Conservation (phyloP, 1,284 basidiomycete species). For the Apiotrichum akiyoshidainum region DNA sequence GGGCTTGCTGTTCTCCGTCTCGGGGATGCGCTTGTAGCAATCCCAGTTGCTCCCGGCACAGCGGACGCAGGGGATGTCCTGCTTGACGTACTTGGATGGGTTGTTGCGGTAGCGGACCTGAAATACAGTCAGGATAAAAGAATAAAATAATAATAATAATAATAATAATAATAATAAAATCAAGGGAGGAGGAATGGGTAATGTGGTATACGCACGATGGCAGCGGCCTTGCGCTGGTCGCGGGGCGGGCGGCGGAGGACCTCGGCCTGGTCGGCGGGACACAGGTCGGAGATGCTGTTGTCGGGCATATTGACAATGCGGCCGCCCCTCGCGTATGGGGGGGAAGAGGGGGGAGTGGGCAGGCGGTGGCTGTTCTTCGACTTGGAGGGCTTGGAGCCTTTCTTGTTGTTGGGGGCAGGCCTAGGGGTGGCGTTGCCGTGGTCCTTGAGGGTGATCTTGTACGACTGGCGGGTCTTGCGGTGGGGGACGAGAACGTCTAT, state of each 20-base stretch:
- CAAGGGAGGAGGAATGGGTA: too few species aligned
- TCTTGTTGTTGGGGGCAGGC: neutral
- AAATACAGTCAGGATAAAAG: neutral
- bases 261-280: neutral
- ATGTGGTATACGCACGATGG: neutral
- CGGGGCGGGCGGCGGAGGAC: neutral
- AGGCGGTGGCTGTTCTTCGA: neutral
- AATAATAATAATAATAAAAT: too few species aligned
- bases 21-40: neutral
- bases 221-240: neutral
- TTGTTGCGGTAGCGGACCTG: neutral
- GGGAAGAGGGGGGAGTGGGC: neutral
- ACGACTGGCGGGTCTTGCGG: too few species aligned
- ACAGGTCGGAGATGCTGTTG: neutral
- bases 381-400: neutral
- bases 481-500: too few species aligned
- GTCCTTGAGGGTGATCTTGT: too few species aligned
- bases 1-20: slow-evolving; percentile 5
- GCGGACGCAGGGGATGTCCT: neutral
- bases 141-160: neutral
- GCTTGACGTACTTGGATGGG: neutral
- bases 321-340: neutral
- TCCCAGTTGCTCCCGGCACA: neutral
- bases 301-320: neutral
- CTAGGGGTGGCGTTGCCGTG: neutral